These are phyloP conservation scores for Gremmenia infestans DNA, from an alignment of 2,329 filamentous ascomycete genomes.

Conservation along the genomic window DNA sequence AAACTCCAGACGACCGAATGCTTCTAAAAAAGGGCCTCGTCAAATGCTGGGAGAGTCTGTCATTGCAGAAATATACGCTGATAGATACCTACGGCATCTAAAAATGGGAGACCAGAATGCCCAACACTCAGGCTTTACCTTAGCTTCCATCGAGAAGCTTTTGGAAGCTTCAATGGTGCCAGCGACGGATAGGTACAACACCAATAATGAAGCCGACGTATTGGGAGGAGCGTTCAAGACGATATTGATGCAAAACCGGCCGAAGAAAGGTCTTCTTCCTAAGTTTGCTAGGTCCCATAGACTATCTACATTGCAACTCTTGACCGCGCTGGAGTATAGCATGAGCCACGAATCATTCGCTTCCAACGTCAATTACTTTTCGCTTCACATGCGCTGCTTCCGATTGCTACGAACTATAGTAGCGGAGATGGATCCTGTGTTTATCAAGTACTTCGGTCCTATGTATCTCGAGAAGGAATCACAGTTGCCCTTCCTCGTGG, in stretches of 20 bases:
- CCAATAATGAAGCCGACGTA: background rate
- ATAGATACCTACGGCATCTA: background rate
- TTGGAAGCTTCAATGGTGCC: background rate
- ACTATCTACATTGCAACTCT: slow-evolving; percentile 1
- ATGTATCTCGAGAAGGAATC: background rate
- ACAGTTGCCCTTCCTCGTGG: background rate
- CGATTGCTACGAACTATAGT: background rate
- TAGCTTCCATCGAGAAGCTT: background rate
- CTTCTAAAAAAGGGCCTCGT: background rate
- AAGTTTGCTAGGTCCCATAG: background rate
- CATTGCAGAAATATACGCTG: background rate
- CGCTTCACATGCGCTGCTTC: slow-evolving; percentile 4
- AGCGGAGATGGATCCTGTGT: background rate
- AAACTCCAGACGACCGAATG: background rate
- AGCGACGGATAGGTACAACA: background rate
- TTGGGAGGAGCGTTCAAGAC: background rate
- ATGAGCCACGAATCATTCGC: background rate
- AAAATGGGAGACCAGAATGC: background rate
- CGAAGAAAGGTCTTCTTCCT: background rate
- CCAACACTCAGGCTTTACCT: background rate
- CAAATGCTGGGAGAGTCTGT: background rate
- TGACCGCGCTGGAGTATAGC: background rate
- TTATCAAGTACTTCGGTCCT: background rate
- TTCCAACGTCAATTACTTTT: slow-evolving; percentile 3
- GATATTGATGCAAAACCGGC: background rate